These are phyloP conservation scores for Cordyceps farinosa DNA, from an alignment of 2,329 filamentous ascomycete genomes.

Conservation along the genomic window DNA sequence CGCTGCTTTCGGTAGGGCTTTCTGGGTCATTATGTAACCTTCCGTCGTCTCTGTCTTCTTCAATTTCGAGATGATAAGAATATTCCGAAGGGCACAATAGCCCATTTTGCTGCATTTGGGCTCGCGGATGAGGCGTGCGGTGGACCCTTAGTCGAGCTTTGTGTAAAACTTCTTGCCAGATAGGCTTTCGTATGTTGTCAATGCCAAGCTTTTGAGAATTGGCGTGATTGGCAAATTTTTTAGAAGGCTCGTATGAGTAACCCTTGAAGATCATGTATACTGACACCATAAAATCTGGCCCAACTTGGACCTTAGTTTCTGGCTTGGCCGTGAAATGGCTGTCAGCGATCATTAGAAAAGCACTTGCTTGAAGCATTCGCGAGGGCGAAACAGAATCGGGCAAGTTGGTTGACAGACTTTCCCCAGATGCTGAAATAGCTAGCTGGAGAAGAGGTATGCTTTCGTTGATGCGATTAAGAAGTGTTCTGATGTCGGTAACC, in stretches of 20 bases:
- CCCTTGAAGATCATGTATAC: conserved; percentile 93
- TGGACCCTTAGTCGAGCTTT: conserved; percentile 82
- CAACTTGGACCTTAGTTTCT: conserved; percentile 69
- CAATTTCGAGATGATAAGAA: conserved; percentile 74
- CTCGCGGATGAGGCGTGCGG: conserved; percentile 53
- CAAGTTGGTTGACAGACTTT: conserved; percentile 75
- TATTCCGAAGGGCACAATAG: conserved; percentile 41
- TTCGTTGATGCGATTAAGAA: conserved; percentile 80
- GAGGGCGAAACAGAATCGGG: conserved; percentile 85
- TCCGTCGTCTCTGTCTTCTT: conserved; percentile 71
- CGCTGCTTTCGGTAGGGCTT: conserved; percentile 36
- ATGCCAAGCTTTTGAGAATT: background rate
- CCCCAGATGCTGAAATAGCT: conserved; percentile 90
- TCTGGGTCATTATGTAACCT: conserved; percentile 46
- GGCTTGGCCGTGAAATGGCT: conserved; percentile 70
- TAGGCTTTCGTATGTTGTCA: conserved; percentile 54
- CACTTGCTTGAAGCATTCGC: conserved; percentile 85
- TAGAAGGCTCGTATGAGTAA: conserved; percentile 49
- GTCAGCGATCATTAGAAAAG: conserved; percentile 82
- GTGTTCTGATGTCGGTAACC: conserved; percentile 66
- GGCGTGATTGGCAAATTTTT: background rate
- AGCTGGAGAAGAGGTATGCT: conserved; percentile 89
- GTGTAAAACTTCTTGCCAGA: conserved; percentile 96
- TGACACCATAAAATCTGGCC: conserved; percentile 79
- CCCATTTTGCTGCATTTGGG: background rate